Evolutionary conservation across 345 rosid species (phyloP).

Genomic region (Brassica napus): DNA sequence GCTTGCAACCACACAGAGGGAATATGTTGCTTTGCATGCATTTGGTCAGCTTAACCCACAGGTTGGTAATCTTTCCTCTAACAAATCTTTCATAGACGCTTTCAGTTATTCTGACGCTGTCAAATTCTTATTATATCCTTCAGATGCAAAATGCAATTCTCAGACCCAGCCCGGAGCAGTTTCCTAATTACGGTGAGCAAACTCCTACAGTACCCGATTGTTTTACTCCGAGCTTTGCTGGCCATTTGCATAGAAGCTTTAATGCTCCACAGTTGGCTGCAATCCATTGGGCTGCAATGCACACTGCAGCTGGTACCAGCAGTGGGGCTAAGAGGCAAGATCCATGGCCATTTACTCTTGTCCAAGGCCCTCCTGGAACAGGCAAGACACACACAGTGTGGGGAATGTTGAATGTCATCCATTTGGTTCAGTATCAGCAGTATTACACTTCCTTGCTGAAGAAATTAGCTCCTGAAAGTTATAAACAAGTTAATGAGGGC

Average conservation of each 20-base stretch:
- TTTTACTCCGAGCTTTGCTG: constrained; percentile 81
- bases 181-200: constrained; percentile 91
- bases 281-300: constrained; percentile 98
- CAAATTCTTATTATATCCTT: constrained; percentile 16
- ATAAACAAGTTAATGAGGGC: constrained; percentile 76
- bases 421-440: constrained; percentile 98
- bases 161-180: constrained; percentile 87
- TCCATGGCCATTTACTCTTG: constrained; percentile 99
- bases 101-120: constrained; percentile 30
- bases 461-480: constrained; percentile 96
- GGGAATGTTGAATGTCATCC: constrained; percentile 99
- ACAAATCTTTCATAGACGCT: constrained; percentile 17
- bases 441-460: constrained; percentile 93
- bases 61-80: constrained; percentile 49
- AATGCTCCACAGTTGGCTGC: constrained; percentile 93
- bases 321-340: constrained; percentile 85
- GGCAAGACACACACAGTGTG: constrained; percentile 99
- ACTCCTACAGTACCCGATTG: constrained; percentile 93
- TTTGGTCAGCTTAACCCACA: constrained; percentile 92
- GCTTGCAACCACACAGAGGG: constrained; percentile 98
- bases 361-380: constrained; percentile 99
- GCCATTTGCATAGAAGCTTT: constrained; percentile 76
- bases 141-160: constrained; percentile 98
- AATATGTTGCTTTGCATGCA: constrained; percentile 97
- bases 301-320: constrained; percentile 98